Evolutionary conservation across 1,284 basidiomycete species (phyloP).

Genomic region (Cutaneotrichosporon curvatum): DNA sequence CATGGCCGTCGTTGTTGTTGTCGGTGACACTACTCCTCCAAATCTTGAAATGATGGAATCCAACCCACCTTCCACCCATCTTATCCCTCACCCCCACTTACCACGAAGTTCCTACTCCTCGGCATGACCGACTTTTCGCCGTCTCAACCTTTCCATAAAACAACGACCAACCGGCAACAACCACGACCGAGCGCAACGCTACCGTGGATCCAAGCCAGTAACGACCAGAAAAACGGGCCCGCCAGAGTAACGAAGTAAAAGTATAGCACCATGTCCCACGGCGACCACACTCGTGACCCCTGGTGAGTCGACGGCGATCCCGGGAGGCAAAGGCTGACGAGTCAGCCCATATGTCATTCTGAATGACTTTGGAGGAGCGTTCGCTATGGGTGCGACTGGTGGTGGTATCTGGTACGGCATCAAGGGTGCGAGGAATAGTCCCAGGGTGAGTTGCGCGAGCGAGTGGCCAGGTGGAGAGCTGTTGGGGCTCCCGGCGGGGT

Average conservation of each 20-base stretch:
- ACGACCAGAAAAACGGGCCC: no score
- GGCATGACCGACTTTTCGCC: neutral
- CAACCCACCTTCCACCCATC: neutral
- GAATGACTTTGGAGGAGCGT: slow-evolving; percentile 96
- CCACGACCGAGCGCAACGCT: no score
- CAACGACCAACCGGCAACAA: no score
- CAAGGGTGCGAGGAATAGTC: slow-evolving; percentile 95
- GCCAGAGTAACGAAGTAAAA: no score
- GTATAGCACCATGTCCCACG: slow-evolving; percentile 54
- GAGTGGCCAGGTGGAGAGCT: neutral
- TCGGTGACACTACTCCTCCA: neutral
- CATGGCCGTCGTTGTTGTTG: slow-evolving; percentile 4
- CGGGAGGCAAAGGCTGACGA: neutral
- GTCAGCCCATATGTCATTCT: slow-evolving; percentile 96
- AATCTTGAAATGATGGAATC: neutral
- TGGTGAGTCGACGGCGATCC: slow-evolving; percentile 53
- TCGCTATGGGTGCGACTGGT: slow-evolving; percentile 48
- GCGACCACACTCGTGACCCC: slow-evolving; percentile 87
- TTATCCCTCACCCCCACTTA: neutral
- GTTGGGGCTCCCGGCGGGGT: no score
- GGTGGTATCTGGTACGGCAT: slow-evolving; percentile 98
- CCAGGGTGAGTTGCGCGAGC: slow-evolving; percentile 64
- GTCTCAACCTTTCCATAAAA: neutral
- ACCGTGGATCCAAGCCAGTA: no score
- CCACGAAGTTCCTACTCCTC: neutral